phyloP scores from a whole-genome alignment of 2,329 filamentous ascomycete genomes.

The Fusarium xyrophilum region DNA sequence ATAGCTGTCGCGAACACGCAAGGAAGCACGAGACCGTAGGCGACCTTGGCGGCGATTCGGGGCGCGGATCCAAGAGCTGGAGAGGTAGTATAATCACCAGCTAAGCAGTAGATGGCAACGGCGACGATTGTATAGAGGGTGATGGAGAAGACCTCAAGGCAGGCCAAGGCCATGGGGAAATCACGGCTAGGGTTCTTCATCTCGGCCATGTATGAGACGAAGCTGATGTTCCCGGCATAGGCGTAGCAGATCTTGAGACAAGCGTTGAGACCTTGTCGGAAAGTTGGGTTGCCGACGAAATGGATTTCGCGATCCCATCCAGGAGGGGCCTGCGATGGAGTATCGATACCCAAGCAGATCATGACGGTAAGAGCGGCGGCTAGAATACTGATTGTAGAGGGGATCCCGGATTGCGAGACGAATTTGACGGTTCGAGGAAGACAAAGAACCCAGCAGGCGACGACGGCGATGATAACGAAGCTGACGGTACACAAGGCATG shows the following conservation, averaged over 20 bases:
- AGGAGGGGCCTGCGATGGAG: slow-evolving; percentile 33
- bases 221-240: slow-evolving; percentile 43
- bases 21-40: slow-evolving; percentile 44
- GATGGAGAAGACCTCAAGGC: slow-evolving; percentile 46
- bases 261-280: slow-evolving; percentile 38
- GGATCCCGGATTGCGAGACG: slow-evolving; percentile 38
- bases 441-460: slow-evolving; percentile 66
- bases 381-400: slow-evolving; percentile 40
- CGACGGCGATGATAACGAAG: slow-evolving; percentile 67
- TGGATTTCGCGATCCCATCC: slow-evolving; percentile 39
- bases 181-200: slow-evolving; percentile 45
- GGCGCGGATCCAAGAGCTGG: slow-evolving; percentile 47
- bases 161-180: slow-evolving; percentile 43
- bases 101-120: slow-evolving; percentile 44
- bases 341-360: slow-evolving; percentile 38
- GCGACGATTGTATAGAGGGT: slow-evolving; percentile 45
- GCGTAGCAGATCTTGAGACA: slow-evolving; percentile 44
- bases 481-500: slow-evolving; percentile 68
- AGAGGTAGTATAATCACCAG: slow-evolving; percentile 44
- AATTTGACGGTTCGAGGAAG: slow-evolving; percentile 68
- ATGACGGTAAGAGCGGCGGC: slow-evolving; percentile 42
- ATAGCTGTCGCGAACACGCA: slow-evolving; percentile 44
- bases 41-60: slow-evolving; percentile 42
- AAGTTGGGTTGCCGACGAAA: slow-evolving; percentile 34
- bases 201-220: slow-evolving; percentile 46